Percentiles rank a stretch among this genome's conserved stretches.
Evolutionary conservation across 2,329 filamentous ascomycete species (phyloP).

Genomic region (Lojkania enalia): DNA sequence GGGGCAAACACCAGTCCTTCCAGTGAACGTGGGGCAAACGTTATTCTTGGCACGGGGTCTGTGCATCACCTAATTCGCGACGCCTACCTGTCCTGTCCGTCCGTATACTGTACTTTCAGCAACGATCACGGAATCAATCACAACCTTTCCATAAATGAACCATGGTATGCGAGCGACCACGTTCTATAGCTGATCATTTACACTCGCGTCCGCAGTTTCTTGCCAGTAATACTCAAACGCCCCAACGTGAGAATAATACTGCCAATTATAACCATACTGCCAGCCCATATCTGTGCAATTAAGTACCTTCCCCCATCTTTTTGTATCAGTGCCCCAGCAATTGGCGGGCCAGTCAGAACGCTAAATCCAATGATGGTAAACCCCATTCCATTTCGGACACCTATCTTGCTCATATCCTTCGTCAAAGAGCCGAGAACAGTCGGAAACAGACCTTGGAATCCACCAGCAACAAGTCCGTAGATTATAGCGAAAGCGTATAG

Average conservation of each 20-base stretch:
- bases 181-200: no score
- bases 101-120: no score
- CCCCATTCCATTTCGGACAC: slow-evolving; percentile 54
- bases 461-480: slow-evolving; percentile 51
- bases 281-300: slow-evolving; percentile 49
- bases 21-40: no score
- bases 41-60: no score
- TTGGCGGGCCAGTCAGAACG: slow-evolving; percentile 50
- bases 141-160: no score
- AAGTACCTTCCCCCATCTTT: slow-evolving; percentile 47
- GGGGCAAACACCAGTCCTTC: no score
- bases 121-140: no score
- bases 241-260: slow-evolving; percentile 33
- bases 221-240: slow-evolving; percentile 36
- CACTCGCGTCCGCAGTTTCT: slow-evolving; percentile 27
- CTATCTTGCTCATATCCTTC: slow-evolving; percentile 51
- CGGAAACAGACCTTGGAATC: slow-evolving; percentile 52
- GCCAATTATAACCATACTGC: slow-evolving; percentile 34
- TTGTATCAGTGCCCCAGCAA: slow-evolving; percentile 53
- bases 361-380: slow-evolving; percentile 52
- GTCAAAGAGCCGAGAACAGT: slow-evolving; percentile 49
- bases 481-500: slow-evolving; percentile 51
- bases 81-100: no score
- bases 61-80: no score
- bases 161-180: no score